phyloP scores from a whole-genome alignment of 352 stramenopile genomes.

The Saprolegnia parasitica region DNA sequence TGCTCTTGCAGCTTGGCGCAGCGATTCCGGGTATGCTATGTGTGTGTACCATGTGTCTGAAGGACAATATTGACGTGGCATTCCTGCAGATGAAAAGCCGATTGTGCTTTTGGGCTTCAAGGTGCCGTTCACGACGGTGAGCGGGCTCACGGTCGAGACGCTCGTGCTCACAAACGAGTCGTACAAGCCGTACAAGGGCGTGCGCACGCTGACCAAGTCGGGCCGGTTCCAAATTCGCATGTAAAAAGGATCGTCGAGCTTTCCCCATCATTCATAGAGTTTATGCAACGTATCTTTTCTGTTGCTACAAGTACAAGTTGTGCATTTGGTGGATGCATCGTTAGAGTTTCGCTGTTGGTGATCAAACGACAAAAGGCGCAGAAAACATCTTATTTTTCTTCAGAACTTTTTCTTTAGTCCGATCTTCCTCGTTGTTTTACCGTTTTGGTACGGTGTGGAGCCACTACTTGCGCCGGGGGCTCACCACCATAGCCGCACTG shows the following conservation, averaged over 20 bases:
- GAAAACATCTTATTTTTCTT: too few relatives aligned
- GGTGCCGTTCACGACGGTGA: slow-evolving; percentile 94
- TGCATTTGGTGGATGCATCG: too few relatives aligned
- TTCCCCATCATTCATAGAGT: too few relatives aligned
- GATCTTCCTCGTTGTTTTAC: too few relatives aligned
- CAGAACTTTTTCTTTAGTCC: too few relatives aligned
- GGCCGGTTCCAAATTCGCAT: slow-evolving; percentile 94
- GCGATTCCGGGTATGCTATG: slow-evolving; percentile 41
- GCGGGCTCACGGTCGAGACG: slow-evolving; percentile 93
- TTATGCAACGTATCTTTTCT: too few relatives aligned
- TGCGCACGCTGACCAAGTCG: slow-evolving; percentile 94
- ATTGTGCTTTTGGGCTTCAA: slow-evolving; percentile 95
- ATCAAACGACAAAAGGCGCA: too few relatives aligned
- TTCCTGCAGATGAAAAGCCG: slow-evolving; percentile 87
- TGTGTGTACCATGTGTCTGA: not conserved
- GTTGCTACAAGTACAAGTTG: too few relatives aligned
- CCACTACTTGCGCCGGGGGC: too few relatives aligned
- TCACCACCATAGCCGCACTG: too few relatives aligned
- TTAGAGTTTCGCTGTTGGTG: too few relatives aligned
- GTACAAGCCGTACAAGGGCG: slow-evolving; percentile 98
- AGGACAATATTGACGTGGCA: not conserved
- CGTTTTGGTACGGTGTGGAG: too few relatives aligned
- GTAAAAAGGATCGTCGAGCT: slow-evolving; percentile 32
- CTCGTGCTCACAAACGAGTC: slow-evolving; percentile 94
- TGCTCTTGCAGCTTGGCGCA: slow-evolving; percentile 85